These are phyloP conservation scores for Aspergillus hiratsukae DNA, from an alignment of 2,329 filamentous ascomycete genomes.

Conservation along the genomic window DNA sequence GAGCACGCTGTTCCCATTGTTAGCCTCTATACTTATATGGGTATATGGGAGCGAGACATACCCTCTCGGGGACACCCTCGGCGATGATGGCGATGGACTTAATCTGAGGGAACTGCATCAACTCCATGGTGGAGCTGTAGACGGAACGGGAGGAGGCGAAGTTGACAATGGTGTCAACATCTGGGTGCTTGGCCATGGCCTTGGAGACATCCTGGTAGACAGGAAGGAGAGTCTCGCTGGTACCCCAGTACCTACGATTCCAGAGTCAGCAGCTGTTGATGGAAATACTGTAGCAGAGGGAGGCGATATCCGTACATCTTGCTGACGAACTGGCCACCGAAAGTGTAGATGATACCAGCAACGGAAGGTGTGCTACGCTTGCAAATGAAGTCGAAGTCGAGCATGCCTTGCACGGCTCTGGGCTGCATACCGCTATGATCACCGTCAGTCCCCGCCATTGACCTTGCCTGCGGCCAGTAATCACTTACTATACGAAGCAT, in stretches of 20 bases:
- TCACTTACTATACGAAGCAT: constrained; percentile 91
- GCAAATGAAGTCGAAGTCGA: constrained; percentile 99
- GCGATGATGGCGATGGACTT: constrained; percentile 99
- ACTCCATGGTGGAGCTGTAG: constrained; percentile 96
- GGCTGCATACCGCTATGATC: constrained; percentile 77
- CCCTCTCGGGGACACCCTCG: constrained; percentile 96
- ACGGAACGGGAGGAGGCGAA: constrained; percentile 98
- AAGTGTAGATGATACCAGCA: constrained; percentile 99
- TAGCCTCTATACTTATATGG: constrained; percentile 1
- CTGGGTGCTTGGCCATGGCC: constrained; percentile 92
- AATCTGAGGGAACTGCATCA: constrained; percentile 96
- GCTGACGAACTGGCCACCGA: constrained; percentile 99
- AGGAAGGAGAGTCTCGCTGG: constrained; percentile 95
- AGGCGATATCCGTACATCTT: constrained; percentile 66
- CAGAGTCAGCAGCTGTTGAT: constrained; percentile 4
- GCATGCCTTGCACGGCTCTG: constrained; percentile 84
- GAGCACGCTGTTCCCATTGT: constrained; percentile 64
- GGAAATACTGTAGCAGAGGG: background rate
- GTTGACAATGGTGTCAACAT: constrained; percentile 98
- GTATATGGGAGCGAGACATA: constrained; percentile 41
- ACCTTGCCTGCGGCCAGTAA: background rate
- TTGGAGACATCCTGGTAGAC: constrained; percentile 94
- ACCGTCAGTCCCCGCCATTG: constrained; percentile 10
- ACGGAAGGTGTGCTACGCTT: constrained; percentile 95
- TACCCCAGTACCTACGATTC: constrained; percentile 80